Conservation (phyloP, 257 asterid genomes). For the Dorcoceras hygrometricum region DNA sequence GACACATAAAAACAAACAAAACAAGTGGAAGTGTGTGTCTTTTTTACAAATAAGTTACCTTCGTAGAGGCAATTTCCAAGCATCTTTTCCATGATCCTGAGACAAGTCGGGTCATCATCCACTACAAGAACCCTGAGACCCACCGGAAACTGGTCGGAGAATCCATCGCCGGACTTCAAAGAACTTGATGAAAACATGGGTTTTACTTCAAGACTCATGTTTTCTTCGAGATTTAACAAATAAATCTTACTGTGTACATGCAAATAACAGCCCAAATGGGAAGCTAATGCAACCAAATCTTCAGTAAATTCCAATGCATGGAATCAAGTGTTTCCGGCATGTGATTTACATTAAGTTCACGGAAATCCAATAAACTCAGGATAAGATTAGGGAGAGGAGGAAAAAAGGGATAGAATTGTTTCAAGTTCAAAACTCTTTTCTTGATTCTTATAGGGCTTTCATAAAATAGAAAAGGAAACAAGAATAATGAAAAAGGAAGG, state of each 20-base stretch:
- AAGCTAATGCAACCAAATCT: neutral
- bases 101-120: conserved; percentile 50
- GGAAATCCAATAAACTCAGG: neutral
- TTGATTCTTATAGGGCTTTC: neutral
- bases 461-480: neutral
- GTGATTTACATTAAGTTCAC: neutral
- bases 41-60: conserved; percentile 26
- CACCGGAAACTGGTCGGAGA: conserved; percentile 44
- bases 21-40: conserved; percentile 7
- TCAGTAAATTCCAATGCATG: neutral
- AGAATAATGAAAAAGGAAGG: neutral
- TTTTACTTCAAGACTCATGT: conserved; percentile 42
- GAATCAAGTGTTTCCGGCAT: neutral
- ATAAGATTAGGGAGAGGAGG: neutral
- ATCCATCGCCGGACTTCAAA: conserved; percentile 38
- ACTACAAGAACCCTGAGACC: conserved; percentile 54
- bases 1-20: neutral
- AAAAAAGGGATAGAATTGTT: neutral
- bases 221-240: conserved; percentile 19
- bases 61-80: conserved; percentile 41
- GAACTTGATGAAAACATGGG: conserved; percentile 30
- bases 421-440: conserved; percentile 9
- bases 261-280: conserved; percentile 11
- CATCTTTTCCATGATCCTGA: conserved; percentile 47
- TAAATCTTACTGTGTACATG: conserved; percentile 2